Percentiles rank a stretch among this genome's conserved stretches.
Evolutionary conservation across 2,329 filamentous ascomycete genomes (phyloP).

Genomic region (Fusarium nisikadoi): DNA sequence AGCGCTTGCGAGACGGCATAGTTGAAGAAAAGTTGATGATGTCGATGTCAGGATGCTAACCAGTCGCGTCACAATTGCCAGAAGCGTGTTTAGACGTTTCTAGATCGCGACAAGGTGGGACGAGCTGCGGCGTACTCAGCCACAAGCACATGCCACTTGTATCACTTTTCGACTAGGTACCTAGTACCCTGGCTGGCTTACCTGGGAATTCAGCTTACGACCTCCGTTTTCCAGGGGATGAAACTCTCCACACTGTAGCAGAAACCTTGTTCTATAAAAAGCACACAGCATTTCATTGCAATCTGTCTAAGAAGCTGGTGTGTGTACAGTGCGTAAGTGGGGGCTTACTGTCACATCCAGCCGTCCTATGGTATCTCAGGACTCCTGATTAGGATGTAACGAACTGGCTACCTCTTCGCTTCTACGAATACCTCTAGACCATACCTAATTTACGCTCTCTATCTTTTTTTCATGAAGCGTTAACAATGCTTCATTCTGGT

Average conservation of each 20-base stretch:
- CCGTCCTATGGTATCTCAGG: constrained; percentile 18
- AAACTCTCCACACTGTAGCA: constrained; percentile 36
- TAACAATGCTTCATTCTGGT: constrained; percentile 37
- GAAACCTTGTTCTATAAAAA: constrained; percentile 40
- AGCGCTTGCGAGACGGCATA: constrained; percentile 46
- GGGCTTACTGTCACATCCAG: constrained; percentile 26
- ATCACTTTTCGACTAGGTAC: constrained; percentile 6
- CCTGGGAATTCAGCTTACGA: constrained; percentile 20
- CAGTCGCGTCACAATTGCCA: constrained; percentile 42
- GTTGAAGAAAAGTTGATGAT: constrained; percentile 28
- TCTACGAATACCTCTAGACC: constrained; percentile 14
- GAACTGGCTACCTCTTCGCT: constrained; percentile 31
- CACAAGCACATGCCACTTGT: constrained; percentile 41
- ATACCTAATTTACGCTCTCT: constrained; percentile 20
- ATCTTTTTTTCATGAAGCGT: constrained; percentile 7
- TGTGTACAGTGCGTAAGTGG: constrained; percentile 32
- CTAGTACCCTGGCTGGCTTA: not conserved
- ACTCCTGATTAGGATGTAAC: constrained; percentile 38
- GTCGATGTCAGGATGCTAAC: constrained; percentile 22
- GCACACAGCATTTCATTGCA: constrained; percentile 15
- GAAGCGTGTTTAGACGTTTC: constrained; percentile 33
- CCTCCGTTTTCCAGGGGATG: constrained; percentile 28
- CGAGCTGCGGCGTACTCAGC: constrained; percentile 42
- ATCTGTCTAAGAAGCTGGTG: not conserved
- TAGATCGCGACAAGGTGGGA: constrained; percentile 34